Evolutionary conservation across 208 protist genomes (phyloP), one percentile per base, ranked within the genome.

Genomic region (Leishmania lainsoni): DNA sequence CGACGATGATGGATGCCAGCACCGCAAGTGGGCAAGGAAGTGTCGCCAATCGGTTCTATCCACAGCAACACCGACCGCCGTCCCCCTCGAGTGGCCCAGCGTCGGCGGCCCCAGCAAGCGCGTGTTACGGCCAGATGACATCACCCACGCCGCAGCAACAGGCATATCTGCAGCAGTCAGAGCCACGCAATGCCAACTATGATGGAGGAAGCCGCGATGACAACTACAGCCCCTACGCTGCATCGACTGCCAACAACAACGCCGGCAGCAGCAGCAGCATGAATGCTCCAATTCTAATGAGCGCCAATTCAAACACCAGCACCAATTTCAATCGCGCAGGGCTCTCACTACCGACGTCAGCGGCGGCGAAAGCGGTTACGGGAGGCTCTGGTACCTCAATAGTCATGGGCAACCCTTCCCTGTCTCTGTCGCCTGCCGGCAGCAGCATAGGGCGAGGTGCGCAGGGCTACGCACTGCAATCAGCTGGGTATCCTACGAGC

Each of bases 101-200:
- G 20, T 26, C 39, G 16, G 68, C 68, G 2, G 5, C 42, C 20
- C 22, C 68, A 26, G 42, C 14, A 26, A 26, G 39, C 42, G 32
- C 68, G 39, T 39, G 32, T 51, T 76, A 76, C 51, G 51, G 72
- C 16, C 32, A 29, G 72, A 61, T 76, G 32, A 5, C 52, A 17
- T 76, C 72, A 61, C 32, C 51, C 26, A 20, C 72, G 6, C 14
- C 51, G 12, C 72, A 56, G 32, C 72, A 76, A 32, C 72, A 76
- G 22, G 29, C 49, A 10, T 61, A 58, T 32, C 72, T 17, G 48
- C 72, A 76, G 72, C 48, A 76, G 32, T 22, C 14, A 29, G 17
- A 16, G 17, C 32, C 17, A 35, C 51, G 32, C 51, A 56, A 61
- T 52, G 49, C 51, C 72, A 76, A 32, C 72, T 54, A 76, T 29